These are phyloP conservation scores for Apostasia shenzhenica DNA, from an alignment of 106 monocot species.

Conservation along the genomic window DNA sequence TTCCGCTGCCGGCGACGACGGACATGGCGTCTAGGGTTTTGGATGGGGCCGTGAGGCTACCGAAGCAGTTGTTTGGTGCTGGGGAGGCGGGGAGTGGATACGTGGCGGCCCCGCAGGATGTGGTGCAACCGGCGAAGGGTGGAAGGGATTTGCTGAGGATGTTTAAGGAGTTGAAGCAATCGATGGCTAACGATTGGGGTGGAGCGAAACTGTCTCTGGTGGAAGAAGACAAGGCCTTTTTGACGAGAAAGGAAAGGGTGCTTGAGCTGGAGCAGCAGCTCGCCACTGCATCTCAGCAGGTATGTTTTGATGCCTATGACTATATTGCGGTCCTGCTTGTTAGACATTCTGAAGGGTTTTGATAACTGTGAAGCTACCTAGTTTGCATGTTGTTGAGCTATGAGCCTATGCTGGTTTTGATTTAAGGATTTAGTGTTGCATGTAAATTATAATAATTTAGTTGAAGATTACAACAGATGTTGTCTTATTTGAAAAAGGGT, in stretches of 20 bases:
- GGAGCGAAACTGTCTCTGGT: conserved; percentile 41
- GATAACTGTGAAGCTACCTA: background rate
- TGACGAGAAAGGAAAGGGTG: conserved; percentile 77
- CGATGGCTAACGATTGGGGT: conserved; percentile 70
- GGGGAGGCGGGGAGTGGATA: conserved; percentile 14
- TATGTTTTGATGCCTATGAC: conserved; percentile 8
- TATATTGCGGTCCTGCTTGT: background rate
- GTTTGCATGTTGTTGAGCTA: background rate
- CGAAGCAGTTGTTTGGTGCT: conserved; percentile 44
- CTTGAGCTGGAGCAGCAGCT: conserved; percentile 88
- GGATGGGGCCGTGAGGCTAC: conserved; percentile 58
- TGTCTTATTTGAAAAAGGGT: too few relatives aligned
- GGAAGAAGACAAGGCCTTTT: conserved; percentile 85
- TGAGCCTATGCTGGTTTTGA: background rate
- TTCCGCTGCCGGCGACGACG: conserved; percentile 31
- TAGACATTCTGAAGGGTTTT: background rate
- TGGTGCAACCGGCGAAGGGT: conserved; percentile 57
- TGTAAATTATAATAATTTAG: too few relatives aligned
- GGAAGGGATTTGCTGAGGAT: conserved; percentile 83
- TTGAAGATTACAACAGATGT: too few relatives aligned
- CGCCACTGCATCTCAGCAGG: conserved; percentile 73
- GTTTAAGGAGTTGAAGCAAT: conserved; percentile 91
- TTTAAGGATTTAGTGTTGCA: background rate
- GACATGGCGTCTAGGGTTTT: conserved; percentile 65
- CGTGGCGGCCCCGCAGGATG: conserved; percentile 39